These are phyloP conservation scores for Ecytonucleospora hepatopenaei DNA, from an alignment of 371 early-diverging fungal species.

Conservation along the genomic window DNA sequence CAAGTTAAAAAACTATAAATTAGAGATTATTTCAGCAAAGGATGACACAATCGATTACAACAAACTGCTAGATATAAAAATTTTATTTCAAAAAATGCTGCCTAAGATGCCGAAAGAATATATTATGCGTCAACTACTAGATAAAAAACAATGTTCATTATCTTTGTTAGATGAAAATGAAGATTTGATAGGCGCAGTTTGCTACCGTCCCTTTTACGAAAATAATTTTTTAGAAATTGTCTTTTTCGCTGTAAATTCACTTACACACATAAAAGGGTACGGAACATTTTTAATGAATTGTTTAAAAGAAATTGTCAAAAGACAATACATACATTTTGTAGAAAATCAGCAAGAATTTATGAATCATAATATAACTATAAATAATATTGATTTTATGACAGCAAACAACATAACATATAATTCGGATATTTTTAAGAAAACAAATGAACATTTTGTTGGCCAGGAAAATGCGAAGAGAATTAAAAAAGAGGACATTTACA, in stretches of 20 bases:
- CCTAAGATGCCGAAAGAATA: conserved; percentile 99
- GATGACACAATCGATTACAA: conserved; percentile 5
- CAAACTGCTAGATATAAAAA: conserved; percentile 72
- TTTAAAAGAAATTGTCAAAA: conserved; percentile 52
- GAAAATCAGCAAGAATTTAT: not conserved
- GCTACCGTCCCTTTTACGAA: conserved; percentile 75
- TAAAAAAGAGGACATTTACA: not conserved
- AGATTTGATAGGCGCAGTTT: conserved; percentile 80
- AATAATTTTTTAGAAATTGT: conserved; percentile 92
- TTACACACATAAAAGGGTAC: conserved; percentile 78
- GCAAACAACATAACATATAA: not conserved
- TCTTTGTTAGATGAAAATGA: conserved; percentile 23
- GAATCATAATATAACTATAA: conserved; percentile 6
- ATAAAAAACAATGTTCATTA: conserved; percentile 60
- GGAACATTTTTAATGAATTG: conserved; percentile 51
- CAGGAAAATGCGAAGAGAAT: not conserved
- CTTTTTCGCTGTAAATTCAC: conserved; percentile 82
- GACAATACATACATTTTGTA: conserved; percentile 21
- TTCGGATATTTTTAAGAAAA: not conserved
- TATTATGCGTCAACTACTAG: conserved; percentile 85
- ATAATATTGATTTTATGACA: not conserved
- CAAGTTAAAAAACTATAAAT: conserved; percentile 4
- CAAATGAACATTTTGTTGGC: not conserved
- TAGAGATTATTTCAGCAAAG: conserved; percentile 12
- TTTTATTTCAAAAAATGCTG: conserved; percentile 86